Base-by-base conservation (phyloP, 2,329 filamentous ascomycete genomes). In the Fusarium sp. region DNA sequence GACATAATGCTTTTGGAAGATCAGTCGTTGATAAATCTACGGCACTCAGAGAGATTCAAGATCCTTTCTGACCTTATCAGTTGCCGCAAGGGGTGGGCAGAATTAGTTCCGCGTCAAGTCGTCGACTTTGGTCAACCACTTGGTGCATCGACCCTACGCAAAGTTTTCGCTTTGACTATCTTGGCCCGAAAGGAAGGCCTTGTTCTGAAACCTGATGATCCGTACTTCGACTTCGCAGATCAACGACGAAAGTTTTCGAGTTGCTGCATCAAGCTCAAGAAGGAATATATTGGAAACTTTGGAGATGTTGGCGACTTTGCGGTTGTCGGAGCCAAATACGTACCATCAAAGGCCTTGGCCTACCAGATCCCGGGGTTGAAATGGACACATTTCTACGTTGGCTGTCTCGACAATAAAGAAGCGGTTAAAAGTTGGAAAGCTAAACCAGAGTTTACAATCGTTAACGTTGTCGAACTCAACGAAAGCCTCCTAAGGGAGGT, bases 221-320 rank as follows among this genome's bases (percentile, higher is more conserved):
- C 93, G 0, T 97, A 97, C 75, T 92, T 97, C 67, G 82, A 88
- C 58, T 87, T 85, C 68, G 75, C 66, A 30, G 74, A 74, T 45
- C 73, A 69, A 46, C 72, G 73, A 43, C 71, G 80, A 72, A 67
- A 83, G 30, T 82, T 81, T 62, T 75, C 78, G 4, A 82, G 82
- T 16, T 84, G 81, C 59, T 91, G 89, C 76, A 92, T 97, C 74
- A 97, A 97, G 79, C 79, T 97, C 43, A 97, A 97, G 79, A 93
- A 93, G 74, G 93, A 96, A 74, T 97, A 97, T 73, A 80, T 97
- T 39, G 84, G 86, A 26, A 89, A 89, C 4, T 88, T 95, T 76
- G 93, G 93, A 1, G 94, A 97, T 64, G 88, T 93, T 30, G 92
- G 92, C 12, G 94, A 97, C 77, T 92, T 97, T 75, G 90, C 91